These are phyloP conservation scores for Leccinum truebloodii DNA, from an alignment of 768 basidiomycete species.

Conservation along the genomic window DNA sequence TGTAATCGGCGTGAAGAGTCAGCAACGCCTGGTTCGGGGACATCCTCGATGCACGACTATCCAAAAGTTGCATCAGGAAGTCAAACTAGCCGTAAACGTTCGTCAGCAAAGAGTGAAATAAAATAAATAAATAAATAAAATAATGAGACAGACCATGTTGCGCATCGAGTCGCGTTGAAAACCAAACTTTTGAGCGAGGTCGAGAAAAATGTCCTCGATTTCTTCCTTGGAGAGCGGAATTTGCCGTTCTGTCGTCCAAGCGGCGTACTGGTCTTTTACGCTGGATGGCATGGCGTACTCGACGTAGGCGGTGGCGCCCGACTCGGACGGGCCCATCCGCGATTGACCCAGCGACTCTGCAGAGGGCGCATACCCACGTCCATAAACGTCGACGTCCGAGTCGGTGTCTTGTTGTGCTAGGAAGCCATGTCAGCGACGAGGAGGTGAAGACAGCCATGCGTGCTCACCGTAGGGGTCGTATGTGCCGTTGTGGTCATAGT, in stretches of 20 bases:
- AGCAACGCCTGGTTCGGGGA: slow-evolving; percentile 92
- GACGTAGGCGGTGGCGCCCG: slow-evolving; percentile 68
- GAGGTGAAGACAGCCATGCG: neutral
- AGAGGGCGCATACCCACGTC: slow-evolving; percentile 66
- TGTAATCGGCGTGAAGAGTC: slow-evolving; percentile 97
- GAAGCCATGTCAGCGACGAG: slow-evolving; percentile 8
- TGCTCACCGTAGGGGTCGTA: slow-evolving; percentile 66
- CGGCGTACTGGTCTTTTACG: slow-evolving; percentile 84
- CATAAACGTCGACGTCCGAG: slow-evolving; percentile 77
- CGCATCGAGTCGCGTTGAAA: slow-evolving; percentile 95
- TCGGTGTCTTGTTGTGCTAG: slow-evolving; percentile 81
- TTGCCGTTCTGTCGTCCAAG: slow-evolving; percentile 89
- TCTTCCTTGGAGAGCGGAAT: slow-evolving; percentile 99
- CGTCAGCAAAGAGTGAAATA: slow-evolving; percentile 18
- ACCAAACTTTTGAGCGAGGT: slow-evolving; percentile 97
- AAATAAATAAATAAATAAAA: slow-evolving; percentile 6
- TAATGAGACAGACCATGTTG: slow-evolving; percentile 71
- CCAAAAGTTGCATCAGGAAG: slow-evolving; percentile 96
- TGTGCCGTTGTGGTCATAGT: slow-evolving; percentile 63
- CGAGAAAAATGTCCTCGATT: slow-evolving; percentile 97
- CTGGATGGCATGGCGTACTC: slow-evolving; percentile 59
- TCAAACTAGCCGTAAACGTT: slow-evolving; percentile 66
- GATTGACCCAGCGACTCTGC: slow-evolving; percentile 72
- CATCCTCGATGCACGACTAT: slow-evolving; percentile 97
- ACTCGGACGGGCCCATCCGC: slow-evolving; percentile 62